A percentile compares a stretch with the other conserved stretches of the same genome.
These are phyloP conservation scores for Oryza australiensis DNA, from an alignment of 176 grass and related monocot genomes.

Conservation along the genomic window DNA sequence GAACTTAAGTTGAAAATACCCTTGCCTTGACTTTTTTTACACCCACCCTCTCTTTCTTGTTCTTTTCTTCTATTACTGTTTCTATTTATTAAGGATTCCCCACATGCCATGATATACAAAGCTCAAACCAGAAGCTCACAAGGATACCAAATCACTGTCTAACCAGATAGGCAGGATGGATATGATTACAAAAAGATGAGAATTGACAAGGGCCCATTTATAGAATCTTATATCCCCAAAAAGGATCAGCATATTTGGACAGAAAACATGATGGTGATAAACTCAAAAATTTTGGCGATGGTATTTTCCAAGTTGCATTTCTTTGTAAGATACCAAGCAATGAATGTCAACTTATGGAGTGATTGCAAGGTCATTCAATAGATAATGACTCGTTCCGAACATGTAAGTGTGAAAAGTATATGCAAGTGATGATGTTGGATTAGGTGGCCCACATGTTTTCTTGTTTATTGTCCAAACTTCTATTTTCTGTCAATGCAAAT, in stretches of 20 bases:
- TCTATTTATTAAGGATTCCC: background rate
- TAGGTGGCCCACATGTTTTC: conserved; percentile 7
- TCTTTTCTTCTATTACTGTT: background rate
- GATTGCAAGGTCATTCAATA: conserved; percentile 10
- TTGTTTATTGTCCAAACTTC: background rate
- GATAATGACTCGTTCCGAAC: background rate
- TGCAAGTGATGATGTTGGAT: background rate
- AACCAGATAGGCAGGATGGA: background rate
- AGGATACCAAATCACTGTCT: background rate
- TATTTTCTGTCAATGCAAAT: conserved; percentile 24
- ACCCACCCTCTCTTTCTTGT: background rate
- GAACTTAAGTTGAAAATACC: background rate
- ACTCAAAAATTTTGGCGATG: background rate
- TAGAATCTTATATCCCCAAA: background rate
- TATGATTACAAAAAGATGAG: background rate
- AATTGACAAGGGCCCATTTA: background rate
- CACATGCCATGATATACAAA: background rate
- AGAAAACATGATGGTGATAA: background rate
- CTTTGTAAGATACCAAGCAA: background rate
- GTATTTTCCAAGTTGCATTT: background rate
- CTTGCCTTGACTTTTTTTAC: background rate
- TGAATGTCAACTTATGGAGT: conserved; percentile 11
- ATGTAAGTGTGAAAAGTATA: background rate
- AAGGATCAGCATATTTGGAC: background rate
- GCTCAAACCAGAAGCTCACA: background rate